Evolutionary conservation across 2,329 filamentous ascomycete species (phyloP), one percentile per base, ranked within the genome.

Genomic region (Cytospora schulzeri): DNA sequence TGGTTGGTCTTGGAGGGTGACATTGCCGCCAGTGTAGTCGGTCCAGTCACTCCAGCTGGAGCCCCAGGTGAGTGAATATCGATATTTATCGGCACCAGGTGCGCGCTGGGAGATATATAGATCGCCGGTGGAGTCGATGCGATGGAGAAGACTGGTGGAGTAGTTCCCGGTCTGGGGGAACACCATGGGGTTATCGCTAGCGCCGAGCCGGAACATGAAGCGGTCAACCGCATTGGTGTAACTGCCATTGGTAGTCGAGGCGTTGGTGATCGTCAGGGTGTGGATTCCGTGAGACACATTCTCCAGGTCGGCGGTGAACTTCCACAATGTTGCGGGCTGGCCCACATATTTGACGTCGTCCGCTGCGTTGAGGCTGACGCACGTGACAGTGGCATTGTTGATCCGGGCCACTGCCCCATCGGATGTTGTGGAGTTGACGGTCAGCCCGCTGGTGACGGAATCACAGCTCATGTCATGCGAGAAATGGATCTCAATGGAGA

Each of bases 201-300:
- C 78, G 41, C 87, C 87, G 57, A 88, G 77, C 19, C 87, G 84
- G 69, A 89, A 77, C 67, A 89, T 76, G 73, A 89, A 88, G 64
- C 84, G 82, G 66, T 90, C 87, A n/a, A 79, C 73, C 0, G 84
- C 77, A 56, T 81, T 76, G 0, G 85, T 88, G 28, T 75, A 75
- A 4, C 71, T 76, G 2, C 78, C 79, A 26, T 76, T 74, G 5
- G 73, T 71, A 50, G 76, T 79, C 3, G 79, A 79, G 24, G 81
- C 79, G 68, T 88, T 88, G 58, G 78, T 80, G 54, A 89, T 74
- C 0, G 82, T 86, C 60, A 89, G 70, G 35, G 79, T 77, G 70
- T 90, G 84, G 24, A 90, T 77, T 33, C 87, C 87, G 66, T 90
- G 83, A 11, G 83, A 81, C 1, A 89, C 84, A 55, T 84, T 81